Conservation (phyloP, 345 rosid genomes). For the Aquilaria sinensis region DNA sequence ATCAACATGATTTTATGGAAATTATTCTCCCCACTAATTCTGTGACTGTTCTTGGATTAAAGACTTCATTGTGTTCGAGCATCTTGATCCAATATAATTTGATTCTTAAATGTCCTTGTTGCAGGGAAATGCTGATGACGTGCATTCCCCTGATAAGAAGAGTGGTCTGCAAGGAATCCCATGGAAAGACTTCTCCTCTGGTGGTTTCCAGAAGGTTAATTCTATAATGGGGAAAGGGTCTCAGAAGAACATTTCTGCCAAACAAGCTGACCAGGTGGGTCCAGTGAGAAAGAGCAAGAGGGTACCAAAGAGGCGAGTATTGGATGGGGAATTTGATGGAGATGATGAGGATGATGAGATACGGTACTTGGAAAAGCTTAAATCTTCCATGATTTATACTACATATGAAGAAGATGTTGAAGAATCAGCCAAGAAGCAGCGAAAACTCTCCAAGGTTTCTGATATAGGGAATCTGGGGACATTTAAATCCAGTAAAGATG, state of each 20-base stretch:
- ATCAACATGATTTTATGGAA: constrained; percentile 17
- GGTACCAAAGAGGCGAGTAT: constrained; percentile 54
- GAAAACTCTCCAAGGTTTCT: constrained; percentile 54
- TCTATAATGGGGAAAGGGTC: constrained; percentile 39
- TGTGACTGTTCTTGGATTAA: constrained; percentile 8
- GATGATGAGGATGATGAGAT: constrained; percentile 85
- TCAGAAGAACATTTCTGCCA: constrained; percentile 33
- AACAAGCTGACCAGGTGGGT: constrained; percentile 51
- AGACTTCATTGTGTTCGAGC: constrained; percentile 3
- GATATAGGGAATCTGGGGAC: constrained; percentile 37
- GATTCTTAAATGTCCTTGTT: constrained; percentile 18
- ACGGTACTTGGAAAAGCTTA: constrained; percentile 76
- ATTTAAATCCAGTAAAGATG: constrained; percentile 37
- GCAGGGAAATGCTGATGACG: constrained; percentile 56
- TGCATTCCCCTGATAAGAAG: constrained; percentile 44
- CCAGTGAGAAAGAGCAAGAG: constrained; percentile 75
- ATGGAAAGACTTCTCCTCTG: constrained; percentile 63
- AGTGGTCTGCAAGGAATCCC: constrained; percentile 58
- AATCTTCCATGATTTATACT: constrained; percentile 35
- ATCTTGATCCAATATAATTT: constrained; percentile 16
- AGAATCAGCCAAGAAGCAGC: constrained; percentile 50
- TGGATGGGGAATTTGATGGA: constrained; percentile 51
- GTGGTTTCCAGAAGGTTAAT: constrained; percentile 58
- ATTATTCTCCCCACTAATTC: constrained; percentile 18
- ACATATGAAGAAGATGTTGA: constrained; percentile 46